phyloP scores from a whole-genome alignment of 2,329 filamentous ascomycete species.

The Apiospora pterosperma region DNA sequence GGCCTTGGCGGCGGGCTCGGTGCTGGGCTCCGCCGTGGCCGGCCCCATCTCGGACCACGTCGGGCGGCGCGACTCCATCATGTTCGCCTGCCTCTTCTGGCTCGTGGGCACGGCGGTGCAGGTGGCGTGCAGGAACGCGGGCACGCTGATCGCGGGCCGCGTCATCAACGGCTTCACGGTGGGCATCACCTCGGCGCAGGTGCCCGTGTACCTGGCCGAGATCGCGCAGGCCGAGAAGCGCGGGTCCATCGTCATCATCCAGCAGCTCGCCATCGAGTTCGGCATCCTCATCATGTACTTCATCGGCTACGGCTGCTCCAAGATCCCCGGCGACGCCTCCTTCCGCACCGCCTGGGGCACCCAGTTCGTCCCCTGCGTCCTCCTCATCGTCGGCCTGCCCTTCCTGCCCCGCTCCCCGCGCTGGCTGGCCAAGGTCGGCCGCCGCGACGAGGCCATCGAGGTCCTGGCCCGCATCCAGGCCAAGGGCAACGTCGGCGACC shows the following conservation, averaged over 20 bases:
- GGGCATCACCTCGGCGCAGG: slow-evolving; percentile 64
- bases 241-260: slow-evolving; percentile 65
- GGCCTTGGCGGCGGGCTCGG: slow-evolving; percentile 49
- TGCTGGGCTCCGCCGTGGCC: slow-evolving; percentile 45
- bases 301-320: slow-evolving; percentile 62
- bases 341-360: slow-evolving; percentile 65
- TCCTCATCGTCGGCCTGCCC: slow-evolving; percentile 55
- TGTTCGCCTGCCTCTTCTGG: slow-evolving; percentile 45
- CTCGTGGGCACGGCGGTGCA: slow-evolving; percentile 58
- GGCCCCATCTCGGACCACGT: slow-evolving; percentile 46
- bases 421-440: slow-evolving; percentile 61
- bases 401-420: slow-evolving; percentile 61
- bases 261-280: slow-evolving; percentile 74
- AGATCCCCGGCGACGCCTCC: slow-evolving; percentile 52
- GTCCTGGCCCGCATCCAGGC: slow-evolving; percentile 56
- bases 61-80: slow-evolving; percentile 42
- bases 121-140: slow-evolving; percentile 55
- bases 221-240: slow-evolving; percentile 55
- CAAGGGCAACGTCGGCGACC: slow-evolving; percentile 48
- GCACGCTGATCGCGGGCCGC: slow-evolving; percentile 50
- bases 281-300: slow-evolving; percentile 70
- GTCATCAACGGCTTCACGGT: slow-evolving; percentile 64
- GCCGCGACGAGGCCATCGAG: slow-evolving; percentile 52
- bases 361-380: slow-evolving; percentile 58
- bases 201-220: slow-evolving; percentile 67